Evolutionary conservation across 208 protist species (phyloP), one percentile per base, ranked within the genome.

Genomic region (Porcisia deanei): DNA sequence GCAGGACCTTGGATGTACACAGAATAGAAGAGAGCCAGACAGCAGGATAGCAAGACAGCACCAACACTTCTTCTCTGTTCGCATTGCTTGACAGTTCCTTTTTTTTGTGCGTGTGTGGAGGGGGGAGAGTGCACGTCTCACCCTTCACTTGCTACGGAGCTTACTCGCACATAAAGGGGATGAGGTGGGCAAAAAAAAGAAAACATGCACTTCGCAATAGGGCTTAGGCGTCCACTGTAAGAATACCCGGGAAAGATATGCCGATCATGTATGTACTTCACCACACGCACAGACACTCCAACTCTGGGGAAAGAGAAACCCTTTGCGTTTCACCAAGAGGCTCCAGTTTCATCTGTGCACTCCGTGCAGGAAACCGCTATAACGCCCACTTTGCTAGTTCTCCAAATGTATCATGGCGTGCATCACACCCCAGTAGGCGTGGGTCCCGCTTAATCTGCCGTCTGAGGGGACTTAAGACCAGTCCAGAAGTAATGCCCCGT

Each of bases 401-500:
- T 43, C 66, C 0, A 12, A 5, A 52, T 52, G 10, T 52, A 52
- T 52, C 9, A 9, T 22, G 65, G 8, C 25, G n/a, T 22, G 20
- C 45, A 37, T 75, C 47, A 70, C 18, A 64, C 63, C 59, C 64
- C 49, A 52, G 47, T 14, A 59, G 71, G 55, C 43, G 67, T 54
- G 25, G 57, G 37, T 55, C 53, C 75, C 39, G 16, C 70, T 2
- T 14, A 41, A 49, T 54, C 74, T 45, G 25, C 63, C 5, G 37
- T 64, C 25, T 25, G 73, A 0, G 75, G n/a, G 52, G 72, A 53
- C 79, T 94, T 94, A 37, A 92, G 52, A 0, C 92, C 92, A 1
- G 88, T 73, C 92, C 92, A 96, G 65, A 96, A 88, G 78, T 96
- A 96, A 73, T 96, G 92, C 61, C 92, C 92, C 0, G 92, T 94